Evolutionary conservation across 495 filamentous ascomycete species (phyloP), one percentile per base, ranked within the genome.

Genomic region (Daldinia caldariorum): DNA sequence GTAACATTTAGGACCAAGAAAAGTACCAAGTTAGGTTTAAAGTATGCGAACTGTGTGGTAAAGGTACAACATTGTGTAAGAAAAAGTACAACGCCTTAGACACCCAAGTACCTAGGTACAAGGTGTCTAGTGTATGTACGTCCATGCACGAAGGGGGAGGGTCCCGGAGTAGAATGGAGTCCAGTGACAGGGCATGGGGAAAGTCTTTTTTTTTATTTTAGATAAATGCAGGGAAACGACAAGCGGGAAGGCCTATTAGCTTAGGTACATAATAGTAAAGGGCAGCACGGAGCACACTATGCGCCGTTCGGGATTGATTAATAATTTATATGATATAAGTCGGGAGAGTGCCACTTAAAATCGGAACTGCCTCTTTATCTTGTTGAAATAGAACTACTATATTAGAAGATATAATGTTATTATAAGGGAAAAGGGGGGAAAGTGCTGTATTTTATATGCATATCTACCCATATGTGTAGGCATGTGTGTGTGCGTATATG

Each of bases 21-120:
- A 63, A 51, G 66, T 64, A 60, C 60, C 61, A 12, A 65, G n/a
- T 61, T 65, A 26, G 61, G 67, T 32, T 65, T 56, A 65, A 70
- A 56, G 50, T 39, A 32, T 16, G 43, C 58, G 34, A 70, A 56
- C 22, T 49, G 39, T 14, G 43, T 63, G 41, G 54, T 29, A 16
- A 59, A 59, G 22, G 57, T 60, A 69, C 64, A 56, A 56, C 37
- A 56, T 61, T 14, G 39, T 12, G 38, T 50, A n/a, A 8, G 18
- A 12, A n/a, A 53, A 10, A 53, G 49, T 32, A 53, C 49, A 53
- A 39, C 13, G 16, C 39, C 14, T 60, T 16, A 13, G 53, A 38
- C 43, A 64, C 16, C 56, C 18, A 20, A 41, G 41, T 41, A 50
- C 26, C n/a, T n/a, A n/a, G n/a, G n/a, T n/a, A n/a, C n/a, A n/a